Percentiles rank a stretch among this genome's conserved stretches.
Evolutionary conservation across 2,329 filamentous ascomycete genomes (phyloP).

Genomic region (Penicillium nordicum): DNA sequence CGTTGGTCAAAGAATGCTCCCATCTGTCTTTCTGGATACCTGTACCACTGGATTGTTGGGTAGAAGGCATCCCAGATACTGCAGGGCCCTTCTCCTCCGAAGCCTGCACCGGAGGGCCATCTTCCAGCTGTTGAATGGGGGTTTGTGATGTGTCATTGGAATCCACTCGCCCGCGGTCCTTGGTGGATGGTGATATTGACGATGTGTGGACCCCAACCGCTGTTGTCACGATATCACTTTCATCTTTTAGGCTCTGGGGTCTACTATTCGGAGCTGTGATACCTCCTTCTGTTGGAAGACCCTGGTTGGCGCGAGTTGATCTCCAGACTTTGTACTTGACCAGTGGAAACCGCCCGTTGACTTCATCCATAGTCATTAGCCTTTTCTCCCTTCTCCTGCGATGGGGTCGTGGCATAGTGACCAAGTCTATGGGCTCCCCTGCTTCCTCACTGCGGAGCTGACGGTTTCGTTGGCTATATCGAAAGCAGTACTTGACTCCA

Average conservation of each 20-base stretch:
- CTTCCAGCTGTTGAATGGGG: slow-evolving; percentile 15
- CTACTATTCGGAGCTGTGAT: slow-evolving; percentile 70
- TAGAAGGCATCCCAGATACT: neutral
- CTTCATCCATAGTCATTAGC: slow-evolving; percentile 97
- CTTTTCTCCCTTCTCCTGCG: slow-evolving; percentile 93
- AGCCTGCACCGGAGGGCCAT: slow-evolving; percentile 4
- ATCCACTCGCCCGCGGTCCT: slow-evolving; percentile 17
- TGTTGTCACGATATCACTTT: slow-evolving; percentile 44
- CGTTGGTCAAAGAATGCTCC: slow-evolving; percentile 25
- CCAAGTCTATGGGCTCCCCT: slow-evolving; percentile 82
- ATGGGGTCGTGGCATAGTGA: slow-evolving; percentile 79
- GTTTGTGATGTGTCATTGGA: slow-evolving; percentile 13
- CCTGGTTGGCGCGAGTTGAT: slow-evolving; percentile 74
- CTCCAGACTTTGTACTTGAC: slow-evolving; percentile 97
- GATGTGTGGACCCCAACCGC: slow-evolving; percentile 23
- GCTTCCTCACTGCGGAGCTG: slow-evolving; percentile 72
- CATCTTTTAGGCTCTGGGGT: slow-evolving; percentile 68
- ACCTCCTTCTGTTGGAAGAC: slow-evolving; percentile 77
- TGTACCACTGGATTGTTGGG: slow-evolving; percentile 1
- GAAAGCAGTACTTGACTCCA: slow-evolving; percentile 98
- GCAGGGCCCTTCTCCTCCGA: slow-evolving; percentile 16
- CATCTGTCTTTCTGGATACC: slow-evolving; percentile 19
- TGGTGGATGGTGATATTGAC: slow-evolving; percentile 21
- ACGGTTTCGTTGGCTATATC: slow-evolving; percentile 93
- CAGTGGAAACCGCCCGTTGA: slow-evolving; percentile 94